Conservation (phyloP, 192 early-diverging fungal species). For the Spizellomyces sp. region DNA sequence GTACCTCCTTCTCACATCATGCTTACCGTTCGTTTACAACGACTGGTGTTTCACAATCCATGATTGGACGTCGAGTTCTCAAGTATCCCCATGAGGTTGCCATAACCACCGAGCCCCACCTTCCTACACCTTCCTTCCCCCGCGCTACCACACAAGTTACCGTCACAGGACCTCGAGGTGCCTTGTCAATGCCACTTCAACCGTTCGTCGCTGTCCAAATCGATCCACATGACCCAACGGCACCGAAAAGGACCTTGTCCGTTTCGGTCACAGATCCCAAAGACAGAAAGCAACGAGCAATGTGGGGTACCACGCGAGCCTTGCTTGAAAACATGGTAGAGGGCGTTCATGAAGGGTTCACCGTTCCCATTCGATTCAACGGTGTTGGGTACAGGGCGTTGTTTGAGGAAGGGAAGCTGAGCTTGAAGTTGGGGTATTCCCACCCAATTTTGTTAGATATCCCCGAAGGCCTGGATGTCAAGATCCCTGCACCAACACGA, state of each 20-base stretch:
- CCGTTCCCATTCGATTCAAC: constrained; percentile 77
- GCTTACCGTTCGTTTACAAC: constrained; percentile 15
- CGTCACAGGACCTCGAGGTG: constrained; percentile 82
- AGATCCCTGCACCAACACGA: constrained; percentile 78
- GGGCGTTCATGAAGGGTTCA: constrained; percentile 90
- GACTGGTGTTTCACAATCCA: constrained; percentile 55
- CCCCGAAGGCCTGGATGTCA: constrained; percentile 76
- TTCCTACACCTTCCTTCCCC: constrained; percentile 49
- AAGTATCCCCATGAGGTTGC: constrained; percentile 75
- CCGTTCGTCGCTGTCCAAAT: constrained; percentile 70
- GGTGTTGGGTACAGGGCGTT: constrained; percentile 95
- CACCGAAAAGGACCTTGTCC: constrained; percentile 36
- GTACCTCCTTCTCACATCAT: constrained; percentile 1
- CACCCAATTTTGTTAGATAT: constrained; percentile 79
- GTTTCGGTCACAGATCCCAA: constrained; percentile 55
- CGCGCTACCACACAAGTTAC: constrained; percentile 59
- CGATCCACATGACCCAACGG: constrained; percentile 13
- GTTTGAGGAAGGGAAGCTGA: constrained; percentile 70
- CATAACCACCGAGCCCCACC: constrained; percentile 65
- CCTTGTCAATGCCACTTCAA: constrained; percentile 76
- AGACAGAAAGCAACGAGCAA: constrained; percentile 77
- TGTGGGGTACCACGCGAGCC: constrained; percentile 98
- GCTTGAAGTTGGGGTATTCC: constrained; percentile 85
- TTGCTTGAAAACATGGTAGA: constrained; percentile 81
- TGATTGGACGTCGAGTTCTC: constrained; percentile 81